phyloP scores from a whole-genome alignment of 169 alveolate species.

The Cryptosporidium viatorum region DNA sequence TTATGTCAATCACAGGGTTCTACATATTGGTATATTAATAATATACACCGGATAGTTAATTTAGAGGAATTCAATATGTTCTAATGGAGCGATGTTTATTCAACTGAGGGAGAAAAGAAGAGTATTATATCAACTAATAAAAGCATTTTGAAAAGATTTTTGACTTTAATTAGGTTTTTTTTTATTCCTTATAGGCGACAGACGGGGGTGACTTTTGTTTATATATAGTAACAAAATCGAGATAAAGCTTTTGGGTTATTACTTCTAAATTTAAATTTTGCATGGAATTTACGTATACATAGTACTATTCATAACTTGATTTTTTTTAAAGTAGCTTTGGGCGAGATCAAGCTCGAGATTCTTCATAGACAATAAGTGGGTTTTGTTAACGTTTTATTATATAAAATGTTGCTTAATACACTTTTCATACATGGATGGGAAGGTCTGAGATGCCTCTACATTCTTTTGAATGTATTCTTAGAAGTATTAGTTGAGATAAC shows the following conservation, averaged over 20 bases:
- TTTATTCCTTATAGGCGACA: too few relatives aligned
- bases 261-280: background rate
- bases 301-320: background rate
- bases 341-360: constrained; percentile 76
- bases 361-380: constrained; percentile 65
- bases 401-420: background rate
- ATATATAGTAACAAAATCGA: background rate
- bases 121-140: background rate
- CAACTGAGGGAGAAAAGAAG: background rate
- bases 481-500: constrained; percentile 67
- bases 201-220: background rate
- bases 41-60: too few relatives aligned
- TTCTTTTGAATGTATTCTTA: constrained; percentile 44
- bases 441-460: constrained; percentile 76
- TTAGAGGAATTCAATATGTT: too few relatives aligned
- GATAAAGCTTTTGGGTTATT: background rate
- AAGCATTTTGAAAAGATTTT: background rate
- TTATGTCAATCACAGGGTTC: constrained; percentile 77
- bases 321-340: constrained; percentile 9
- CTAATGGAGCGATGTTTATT: background rate
- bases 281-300: background rate
- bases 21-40: background rate
- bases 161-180: background rate
- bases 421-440: constrained; percentile 60
- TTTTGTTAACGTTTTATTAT: background rate